Percentiles rank a stretch among this genome's conserved stretches.
Conservation (phyloP, 176 grass and related monocot genomes). For the Elymus sibiricus region DNA sequence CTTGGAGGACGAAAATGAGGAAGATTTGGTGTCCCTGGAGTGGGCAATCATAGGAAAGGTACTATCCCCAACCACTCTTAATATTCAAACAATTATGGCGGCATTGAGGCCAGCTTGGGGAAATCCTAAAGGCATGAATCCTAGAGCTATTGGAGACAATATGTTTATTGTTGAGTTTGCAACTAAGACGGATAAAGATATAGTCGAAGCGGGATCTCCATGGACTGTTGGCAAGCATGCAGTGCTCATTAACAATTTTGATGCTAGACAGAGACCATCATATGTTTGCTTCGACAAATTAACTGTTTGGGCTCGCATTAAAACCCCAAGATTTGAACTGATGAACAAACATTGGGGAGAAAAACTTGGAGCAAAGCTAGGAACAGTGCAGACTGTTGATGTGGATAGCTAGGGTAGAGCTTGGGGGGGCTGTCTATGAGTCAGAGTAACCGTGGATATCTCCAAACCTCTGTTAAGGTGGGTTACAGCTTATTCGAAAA, state of each 20-base stretch:
- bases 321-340: neutral
- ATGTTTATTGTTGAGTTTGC: too few species aligned
- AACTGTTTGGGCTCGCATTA: neutral
- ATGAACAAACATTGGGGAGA: neutral
- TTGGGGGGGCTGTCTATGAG: neutral
- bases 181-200: too few species aligned
- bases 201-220: too few species aligned
- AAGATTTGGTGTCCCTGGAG: neutral
- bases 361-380: neutral
- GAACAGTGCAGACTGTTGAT: neutral
- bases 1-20: neutral
- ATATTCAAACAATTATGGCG: too few species aligned
- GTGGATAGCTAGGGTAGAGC: neutral
- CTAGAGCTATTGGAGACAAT: too few species aligned
- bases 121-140: too few species aligned
- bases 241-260: too few species aligned
- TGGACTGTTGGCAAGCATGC: too few species aligned
- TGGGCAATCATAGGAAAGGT: neutral
- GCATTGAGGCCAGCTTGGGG: too few species aligned
- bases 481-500: neutral
- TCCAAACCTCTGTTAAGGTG: neutral
- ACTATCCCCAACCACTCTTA: too few species aligned
- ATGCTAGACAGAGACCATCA: too few species aligned
- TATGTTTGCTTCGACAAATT: neutral
- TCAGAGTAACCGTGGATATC: neutral